phyloP scores from a whole-genome alignment of 768 basidiomycete species.

The Kwoniella botswanensis region DNA sequence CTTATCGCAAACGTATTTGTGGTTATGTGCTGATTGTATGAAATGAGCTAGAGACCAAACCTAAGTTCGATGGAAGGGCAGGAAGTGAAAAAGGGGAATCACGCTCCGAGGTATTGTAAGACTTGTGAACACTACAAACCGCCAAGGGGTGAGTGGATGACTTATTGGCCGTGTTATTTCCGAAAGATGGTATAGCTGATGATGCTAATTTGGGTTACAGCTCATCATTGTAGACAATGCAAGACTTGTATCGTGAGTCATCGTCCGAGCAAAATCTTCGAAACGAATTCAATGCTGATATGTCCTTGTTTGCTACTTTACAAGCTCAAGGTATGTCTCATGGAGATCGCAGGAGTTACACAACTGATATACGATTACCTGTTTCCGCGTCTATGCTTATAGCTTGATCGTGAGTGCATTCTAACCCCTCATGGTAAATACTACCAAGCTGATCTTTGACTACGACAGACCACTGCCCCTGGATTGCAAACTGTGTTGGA shows the following conservation, averaged over 20 bases:
- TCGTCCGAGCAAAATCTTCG: background rate
- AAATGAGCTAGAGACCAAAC: constrained; percentile 70
- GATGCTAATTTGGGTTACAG: constrained; percentile 37
- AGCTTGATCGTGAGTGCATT: constrained; percentile 34
- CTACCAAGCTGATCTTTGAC: background rate
- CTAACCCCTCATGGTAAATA: background rate
- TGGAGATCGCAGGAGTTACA: constrained; percentile 22
- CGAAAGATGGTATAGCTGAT: background rate
- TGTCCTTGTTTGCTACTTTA: background rate
- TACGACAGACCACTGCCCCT: constrained; percentile 54
- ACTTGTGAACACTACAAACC: constrained; percentile 85
- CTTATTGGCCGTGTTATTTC: background rate
- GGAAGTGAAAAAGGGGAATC: constrained; percentile 88
- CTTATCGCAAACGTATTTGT: too few species aligned
- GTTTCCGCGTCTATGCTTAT: background rate
- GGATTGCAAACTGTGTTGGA: constrained; percentile 67
- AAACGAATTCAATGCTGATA: background rate
- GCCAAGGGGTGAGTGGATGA: constrained; percentile 62
- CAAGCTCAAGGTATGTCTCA: constrained; percentile 81
- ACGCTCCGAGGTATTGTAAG: constrained; percentile 81
- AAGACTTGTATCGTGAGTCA: constrained; percentile 66
- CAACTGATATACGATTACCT: background rate
- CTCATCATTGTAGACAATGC: constrained; percentile 92
- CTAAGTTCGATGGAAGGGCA: constrained; percentile 69
- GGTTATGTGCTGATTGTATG: background rate